Base-by-base conservation (phyloP, 1,139 yeast species). In the Blastobotrys petasosporus region DNA sequence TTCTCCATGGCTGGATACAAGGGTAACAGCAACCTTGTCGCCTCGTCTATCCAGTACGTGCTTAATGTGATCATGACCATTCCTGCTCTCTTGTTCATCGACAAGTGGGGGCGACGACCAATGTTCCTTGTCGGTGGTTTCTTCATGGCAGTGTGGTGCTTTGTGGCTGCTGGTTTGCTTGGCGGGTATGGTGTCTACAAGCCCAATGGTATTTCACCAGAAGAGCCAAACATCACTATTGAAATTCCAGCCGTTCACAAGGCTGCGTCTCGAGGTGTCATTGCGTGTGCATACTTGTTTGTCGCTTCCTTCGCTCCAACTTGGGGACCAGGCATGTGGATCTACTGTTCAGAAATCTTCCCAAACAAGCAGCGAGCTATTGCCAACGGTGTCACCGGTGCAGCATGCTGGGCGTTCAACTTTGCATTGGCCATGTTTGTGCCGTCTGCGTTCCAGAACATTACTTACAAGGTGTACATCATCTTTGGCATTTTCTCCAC, bases 361-460 rank as follows among this genome's bases (percentile, higher is more conserved):
- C 77, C 79, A 51, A 68, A 77, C 40, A 68, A 78, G 62, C 80
- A 77, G 65, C 72, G 82, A 63, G 73, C 81, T 48, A 48, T 69
- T 63, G 65, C 80, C 68, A 61, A 62, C 66, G 76, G 83, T 34
- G 65, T 78, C 37, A 62, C 88, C 46, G 73, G 79, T 37, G 85
- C 86, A 13, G 77, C 85, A 31, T 85, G 85, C 69, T 85, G 94
- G 94, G 52, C 82, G 41, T 79, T 82, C 70, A 87, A 87, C 60
- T 85, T 85, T 73, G 76, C 73, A 81, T 79, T 65, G 88, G 92
- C 58, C 82, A 77, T 62, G 86, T 83, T 44, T 48, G 65, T 62
- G 66, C 85, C 56, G 66, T 72, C 69, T 65, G 80, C 71, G 66
- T 80, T 68, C 70, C 71, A 55, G 59, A 66, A 54, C 75, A 80